These are phyloP conservation scores for Camelina hispida DNA, from an alignment of 345 rosid species.

Conservation along the genomic window DNA sequence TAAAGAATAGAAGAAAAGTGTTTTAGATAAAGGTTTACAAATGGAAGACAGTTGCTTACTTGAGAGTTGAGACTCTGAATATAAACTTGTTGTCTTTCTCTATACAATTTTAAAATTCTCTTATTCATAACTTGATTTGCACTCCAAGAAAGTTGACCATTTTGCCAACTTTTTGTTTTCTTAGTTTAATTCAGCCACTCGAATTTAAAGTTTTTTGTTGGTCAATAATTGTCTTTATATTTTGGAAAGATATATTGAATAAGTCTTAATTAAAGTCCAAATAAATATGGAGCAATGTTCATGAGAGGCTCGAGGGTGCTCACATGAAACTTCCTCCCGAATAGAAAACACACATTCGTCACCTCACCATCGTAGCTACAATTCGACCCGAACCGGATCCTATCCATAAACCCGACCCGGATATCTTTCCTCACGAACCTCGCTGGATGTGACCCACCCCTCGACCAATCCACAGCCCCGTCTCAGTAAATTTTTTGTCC, in stretches of 20 bases:
- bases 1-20: not conserved
- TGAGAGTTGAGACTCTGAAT: not conserved
- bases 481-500: too few relatives aligned
- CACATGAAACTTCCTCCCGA: conserved; percentile 58
- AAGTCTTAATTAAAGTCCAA: conserved; percentile 11
- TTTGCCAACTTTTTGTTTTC: conserved; percentile 1
- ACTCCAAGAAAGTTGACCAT: conserved; percentile 35
- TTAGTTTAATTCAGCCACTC: conserved; percentile 5
- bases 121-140: conserved; percentile 22
- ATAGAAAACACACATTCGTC: conserved; percentile 50
- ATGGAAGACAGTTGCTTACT: not conserved
- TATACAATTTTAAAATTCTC: not conserved
- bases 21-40: not conserved
- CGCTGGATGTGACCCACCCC: conserved; percentile 53
- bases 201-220: not conserved
- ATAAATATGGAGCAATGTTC: conserved; percentile 44
- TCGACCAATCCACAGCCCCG: conserved; percentile 60
- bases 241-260: not conserved
- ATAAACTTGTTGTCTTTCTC: conserved; percentile 1
- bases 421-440: conserved; percentile 47
- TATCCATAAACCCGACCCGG: conserved; percentile 46
- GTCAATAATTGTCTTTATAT: too few relatives aligned
- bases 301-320: conserved; percentile 55
- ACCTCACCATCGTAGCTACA: conserved; percentile 50
- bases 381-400: conserved; percentile 45